Evolutionary conservation across 169 alveolate genomes (phyloP).

Genomic region (Babesia sp.): DNA sequence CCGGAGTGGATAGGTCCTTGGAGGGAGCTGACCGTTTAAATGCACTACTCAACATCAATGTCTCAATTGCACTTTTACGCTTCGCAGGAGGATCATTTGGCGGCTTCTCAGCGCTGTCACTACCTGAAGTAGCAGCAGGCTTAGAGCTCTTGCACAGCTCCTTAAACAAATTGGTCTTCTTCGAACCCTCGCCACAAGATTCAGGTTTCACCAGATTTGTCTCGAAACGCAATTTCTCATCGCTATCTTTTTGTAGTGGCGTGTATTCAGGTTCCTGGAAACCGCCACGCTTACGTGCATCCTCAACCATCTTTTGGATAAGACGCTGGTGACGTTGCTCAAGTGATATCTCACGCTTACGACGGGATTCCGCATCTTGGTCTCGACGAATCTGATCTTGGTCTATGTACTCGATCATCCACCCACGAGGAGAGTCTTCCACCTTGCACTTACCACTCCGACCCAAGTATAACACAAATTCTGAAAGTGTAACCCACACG

Average conservation of each 20-base stretch:
- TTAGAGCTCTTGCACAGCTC: slow-evolving; percentile 32
- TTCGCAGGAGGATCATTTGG: slow-evolving; percentile 7
- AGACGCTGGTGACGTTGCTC: slow-evolving; percentile 65
- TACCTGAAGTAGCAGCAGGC: background rate
- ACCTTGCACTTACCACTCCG: slow-evolving; percentile 87
- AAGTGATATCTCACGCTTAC: slow-evolving; percentile 58
- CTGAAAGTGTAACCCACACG: slow-evolving; percentile 91
- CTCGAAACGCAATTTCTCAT: slow-evolving; percentile 52
- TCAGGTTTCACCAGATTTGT: slow-evolving; percentile 35
- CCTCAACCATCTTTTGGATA: slow-evolving; percentile 60
- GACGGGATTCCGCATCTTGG: slow-evolving; percentile 58
- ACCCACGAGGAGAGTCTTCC: slow-evolving; percentile 90
- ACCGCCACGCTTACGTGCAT: slow-evolving; percentile 59
- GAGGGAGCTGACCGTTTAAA: background rate
- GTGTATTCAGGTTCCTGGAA: slow-evolving; percentile 67
- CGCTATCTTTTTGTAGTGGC: slow-evolving; percentile 51
- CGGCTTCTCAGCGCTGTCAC: background rate
- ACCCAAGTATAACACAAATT: slow-evolving; percentile 86
- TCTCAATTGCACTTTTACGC: slow-evolving; percentile 54
- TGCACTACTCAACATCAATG: slow-evolving; percentile 13
- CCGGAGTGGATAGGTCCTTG: background rate
- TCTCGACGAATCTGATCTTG: slow-evolving; percentile 78
- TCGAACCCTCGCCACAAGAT: slow-evolving; percentile 7
- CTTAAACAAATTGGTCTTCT: slow-evolving; percentile 43
- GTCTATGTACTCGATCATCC: slow-evolving; percentile 89